These are phyloP conservation scores for Berberis thunbergii DNA, from an alignment of 164 flowering plant species.

Conservation along the genomic window DNA sequence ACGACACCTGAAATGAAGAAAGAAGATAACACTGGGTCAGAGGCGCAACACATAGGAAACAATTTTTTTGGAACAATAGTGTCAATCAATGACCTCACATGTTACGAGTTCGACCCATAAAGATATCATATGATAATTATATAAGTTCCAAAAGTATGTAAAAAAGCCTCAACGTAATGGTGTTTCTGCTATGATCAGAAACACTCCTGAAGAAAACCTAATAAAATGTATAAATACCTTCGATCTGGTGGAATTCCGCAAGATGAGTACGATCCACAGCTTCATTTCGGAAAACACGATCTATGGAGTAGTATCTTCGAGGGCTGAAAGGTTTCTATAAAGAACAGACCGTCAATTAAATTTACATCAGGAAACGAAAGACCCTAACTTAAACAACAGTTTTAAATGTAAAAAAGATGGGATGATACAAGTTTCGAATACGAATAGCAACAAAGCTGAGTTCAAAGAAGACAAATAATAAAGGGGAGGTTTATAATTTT, in stretches of 20 bases:
- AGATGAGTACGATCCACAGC: slow-evolving; percentile 98
- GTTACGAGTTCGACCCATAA: background rate
- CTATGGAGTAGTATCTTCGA: slow-evolving; percentile 74
- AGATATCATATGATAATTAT: too few relatives aligned
- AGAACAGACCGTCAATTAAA: slow-evolving; percentile 4
- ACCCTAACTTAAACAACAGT: background rate
- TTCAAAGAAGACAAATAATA: too few relatives aligned
- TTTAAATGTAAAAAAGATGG: background rate
- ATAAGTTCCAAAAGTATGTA: too few relatives aligned
- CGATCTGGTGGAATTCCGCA: slow-evolving; percentile 98
- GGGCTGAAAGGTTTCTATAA: slow-evolving; percentile 70
- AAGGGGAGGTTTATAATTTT: too few relatives aligned
- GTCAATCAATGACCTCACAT: background rate
- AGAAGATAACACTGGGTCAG: slow-evolving; percentile 2
- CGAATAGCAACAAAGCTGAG: too few relatives aligned
- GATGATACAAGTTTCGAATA: background rate
- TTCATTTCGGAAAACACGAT: slow-evolving; percentile 99
- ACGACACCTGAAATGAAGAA: slow-evolving; percentile 56
- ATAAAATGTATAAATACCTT: slow-evolving; percentile 41
- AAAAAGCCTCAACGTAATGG: background rate
- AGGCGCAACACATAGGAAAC: slow-evolving; percentile 2
- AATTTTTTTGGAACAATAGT: background rate
- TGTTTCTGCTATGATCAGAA: background rate
- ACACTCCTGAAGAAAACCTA: background rate
- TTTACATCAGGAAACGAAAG: background rate